Evolutionary conservation across 108 stramenopile genomes (phyloP).

Genomic region (Aureococcus anophagefferens): DNA sequence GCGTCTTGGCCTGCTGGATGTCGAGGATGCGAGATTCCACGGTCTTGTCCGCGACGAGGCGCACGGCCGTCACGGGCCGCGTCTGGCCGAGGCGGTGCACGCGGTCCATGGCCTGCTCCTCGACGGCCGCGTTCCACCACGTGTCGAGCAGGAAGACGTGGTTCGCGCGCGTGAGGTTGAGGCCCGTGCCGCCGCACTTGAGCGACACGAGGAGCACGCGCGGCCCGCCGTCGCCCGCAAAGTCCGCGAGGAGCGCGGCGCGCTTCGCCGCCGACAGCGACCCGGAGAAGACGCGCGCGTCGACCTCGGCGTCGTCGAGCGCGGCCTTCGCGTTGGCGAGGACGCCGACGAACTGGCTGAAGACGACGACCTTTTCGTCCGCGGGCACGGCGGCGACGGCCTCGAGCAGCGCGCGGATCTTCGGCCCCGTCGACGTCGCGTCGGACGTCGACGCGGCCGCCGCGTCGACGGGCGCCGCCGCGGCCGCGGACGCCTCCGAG

Average conservation of each 20-base stretch:
- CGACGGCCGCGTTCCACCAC: slow-evolving; percentile 55
- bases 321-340: slow-evolving; percentile 43
- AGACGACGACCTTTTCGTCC: slow-evolving; percentile 46
- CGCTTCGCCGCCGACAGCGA: slow-evolving; percentile 14
- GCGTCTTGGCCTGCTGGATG: slow-evolving; percentile 90
- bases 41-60: slow-evolving; percentile 89
- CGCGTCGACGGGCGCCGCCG: neutral
- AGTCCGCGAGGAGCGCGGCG: slow-evolving; percentile 24
- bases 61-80: slow-evolving; percentile 79
- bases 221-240: slow-evolving; percentile 21
- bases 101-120: slow-evolving; percentile 93
- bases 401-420: slow-evolving; percentile 44
- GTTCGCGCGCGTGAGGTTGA: slow-evolving; percentile 44
- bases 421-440: slow-evolving; percentile 7
- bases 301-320: slow-evolving; percentile 10
- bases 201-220: slow-evolving; percentile 42
- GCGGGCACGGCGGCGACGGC: slow-evolving; percentile 31
- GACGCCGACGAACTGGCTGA: slow-evolving; percentile 50
- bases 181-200: slow-evolving; percentile 50
- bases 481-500: no score
- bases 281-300: slow-evolving; percentile 7
- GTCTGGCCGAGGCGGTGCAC: no score
- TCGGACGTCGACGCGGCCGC: neutral
- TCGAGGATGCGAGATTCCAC: slow-evolving; percentile 94
- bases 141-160: slow-evolving; percentile 43